phyloP scores from a whole-genome alignment of 352 stramenopile genomes.

The Globisporangium splendens region DNA sequence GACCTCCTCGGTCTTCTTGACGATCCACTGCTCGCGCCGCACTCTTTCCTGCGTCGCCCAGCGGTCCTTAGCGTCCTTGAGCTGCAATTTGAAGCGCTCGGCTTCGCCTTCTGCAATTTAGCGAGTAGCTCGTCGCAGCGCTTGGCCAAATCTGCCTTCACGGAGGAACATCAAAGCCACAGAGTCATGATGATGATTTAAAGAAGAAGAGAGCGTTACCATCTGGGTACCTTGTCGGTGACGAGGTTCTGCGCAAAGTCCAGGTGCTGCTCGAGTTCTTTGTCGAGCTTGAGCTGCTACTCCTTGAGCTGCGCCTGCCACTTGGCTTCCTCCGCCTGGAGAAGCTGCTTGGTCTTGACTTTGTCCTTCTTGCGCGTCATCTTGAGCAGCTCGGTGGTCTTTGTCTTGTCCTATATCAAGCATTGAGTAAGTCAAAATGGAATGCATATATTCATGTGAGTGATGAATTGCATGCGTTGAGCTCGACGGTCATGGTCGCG shows the following conservation, averaged over 20 bases:
- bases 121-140: constrained; percentile 71
- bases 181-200: too few species aligned
- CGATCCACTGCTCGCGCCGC: constrained; percentile 73
- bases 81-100: constrained; percentile 67
- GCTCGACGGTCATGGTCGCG: constrained; percentile 71
- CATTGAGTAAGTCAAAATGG: too few species aligned
- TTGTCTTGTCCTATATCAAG: constrained; percentile 63
- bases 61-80: constrained; percentile 75
- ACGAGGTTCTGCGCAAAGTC: constrained; percentile 79
- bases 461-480: constrained; percentile 58
- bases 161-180: not conserved
- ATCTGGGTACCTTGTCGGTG: constrained; percentile 55
- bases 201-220: constrained; percentile 1
- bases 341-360: constrained; percentile 51
- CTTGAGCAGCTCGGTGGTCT: constrained; percentile 83
- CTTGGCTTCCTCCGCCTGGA: constrained; percentile 45
- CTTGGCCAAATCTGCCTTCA: constrained; percentile 53
- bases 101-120: constrained; percentile 66
- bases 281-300: constrained; percentile 59
- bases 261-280: constrained; percentile 76
- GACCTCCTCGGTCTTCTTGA: constrained; percentile 83
- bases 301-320: constrained; percentile 47
- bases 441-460: too few species aligned
- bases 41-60: constrained; percentile 69
- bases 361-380: constrained; percentile 74